Evolutionary conservation across 2,329 filamentous ascomycete genomes (phyloP).

Genomic region (Beauveria sp.): DNA sequence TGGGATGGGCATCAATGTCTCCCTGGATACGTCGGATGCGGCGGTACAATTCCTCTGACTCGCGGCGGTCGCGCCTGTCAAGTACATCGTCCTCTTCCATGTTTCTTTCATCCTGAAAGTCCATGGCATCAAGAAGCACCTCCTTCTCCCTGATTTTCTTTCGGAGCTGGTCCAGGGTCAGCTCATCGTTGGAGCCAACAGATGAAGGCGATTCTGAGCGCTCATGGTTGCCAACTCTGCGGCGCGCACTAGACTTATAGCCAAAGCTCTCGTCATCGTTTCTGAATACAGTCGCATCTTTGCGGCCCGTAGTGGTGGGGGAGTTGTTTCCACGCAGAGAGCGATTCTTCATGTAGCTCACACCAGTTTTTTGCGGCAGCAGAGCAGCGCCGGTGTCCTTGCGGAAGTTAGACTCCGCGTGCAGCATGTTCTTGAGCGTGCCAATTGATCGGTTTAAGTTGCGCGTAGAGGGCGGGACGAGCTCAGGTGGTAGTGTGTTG

Average conservation of each 20-base stretch:
- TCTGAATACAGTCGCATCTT: slow-evolving; percentile 94
- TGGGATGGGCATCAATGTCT: slow-evolving; percentile 88
- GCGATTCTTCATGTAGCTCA: slow-evolving; percentile 93
- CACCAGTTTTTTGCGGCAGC: slow-evolving; percentile 92
- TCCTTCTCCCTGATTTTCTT: slow-evolving; percentile 95
- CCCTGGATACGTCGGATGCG: slow-evolving; percentile 87
- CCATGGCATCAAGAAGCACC: slow-evolving; percentile 88
- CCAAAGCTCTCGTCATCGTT: slow-evolving; percentile 91
- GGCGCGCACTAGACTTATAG: slow-evolving; percentile 88
- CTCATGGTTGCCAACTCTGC: slow-evolving; percentile 65
- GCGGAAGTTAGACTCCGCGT: slow-evolving; percentile 79
- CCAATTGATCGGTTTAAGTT: slow-evolving; percentile 92
- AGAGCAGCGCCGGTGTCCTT: slow-evolving; percentile 86
- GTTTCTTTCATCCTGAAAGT: slow-evolving; percentile 87
- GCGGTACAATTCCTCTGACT: slow-evolving; percentile 89
- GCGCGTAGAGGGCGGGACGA: slow-evolving; percentile 88
- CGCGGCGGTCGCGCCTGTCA: slow-evolving; percentile 81
- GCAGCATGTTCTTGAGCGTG: slow-evolving; percentile 81
- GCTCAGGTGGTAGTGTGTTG: slow-evolving; percentile 77
- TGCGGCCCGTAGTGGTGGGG: slow-evolving; percentile 55
- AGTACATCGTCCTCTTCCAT: slow-evolving; percentile 87
- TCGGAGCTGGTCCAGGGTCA: slow-evolving; percentile 76
- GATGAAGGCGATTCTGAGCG: slow-evolving; percentile 70
- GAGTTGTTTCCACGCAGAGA: slow-evolving; percentile 68
- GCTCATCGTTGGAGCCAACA: slow-evolving; percentile 66